These are phyloP conservation scores for Hanseniaspora uvarum DNA, from an alignment of 1,139 yeast species.

Conservation along the genomic window DNA sequence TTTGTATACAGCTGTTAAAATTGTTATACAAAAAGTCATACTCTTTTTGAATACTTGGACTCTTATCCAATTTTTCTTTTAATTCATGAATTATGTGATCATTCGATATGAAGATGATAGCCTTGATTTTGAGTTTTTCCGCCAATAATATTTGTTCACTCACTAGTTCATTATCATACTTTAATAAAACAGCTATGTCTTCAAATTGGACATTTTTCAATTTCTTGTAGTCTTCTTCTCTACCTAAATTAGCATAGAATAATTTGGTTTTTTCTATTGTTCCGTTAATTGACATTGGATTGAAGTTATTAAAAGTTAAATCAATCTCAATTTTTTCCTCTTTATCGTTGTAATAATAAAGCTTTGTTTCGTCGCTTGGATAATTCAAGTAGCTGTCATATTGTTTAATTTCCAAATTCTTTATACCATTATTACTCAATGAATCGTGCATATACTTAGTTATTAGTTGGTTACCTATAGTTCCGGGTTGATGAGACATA, in stretches of 20 bases:
- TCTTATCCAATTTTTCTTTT: constrained; percentile 6
- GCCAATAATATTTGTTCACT: constrained; percentile 48
- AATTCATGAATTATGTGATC: constrained; percentile 22
- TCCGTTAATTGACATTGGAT: constrained; percentile 57
- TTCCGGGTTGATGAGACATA: constrained; percentile 81
- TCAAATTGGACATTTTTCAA: constrained; percentile 35
- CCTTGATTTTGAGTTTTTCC: constrained; percentile 42
- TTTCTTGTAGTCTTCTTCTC: constrained; percentile 43
- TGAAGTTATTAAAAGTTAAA: constrained; percentile 44
- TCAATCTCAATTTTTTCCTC: constrained; percentile 37
- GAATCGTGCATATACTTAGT: constrained; percentile 54
- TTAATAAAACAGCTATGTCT: constrained; percentile 47
- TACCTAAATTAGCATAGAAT: constrained; percentile 58
- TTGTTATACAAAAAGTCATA: constrained; percentile 8
- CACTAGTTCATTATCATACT: constrained; percentile 46
- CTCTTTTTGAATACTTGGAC: neutral
- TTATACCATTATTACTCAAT: constrained; percentile 49
- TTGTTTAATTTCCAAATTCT: constrained; percentile 41
- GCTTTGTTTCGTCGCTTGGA: constrained; percentile 33
- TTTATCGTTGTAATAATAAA: constrained; percentile 29
- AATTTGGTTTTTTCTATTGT: constrained; percentile 42
- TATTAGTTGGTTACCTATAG: constrained; percentile 68
- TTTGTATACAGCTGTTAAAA: constrained; percentile 43
- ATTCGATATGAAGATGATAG: constrained; percentile 40
- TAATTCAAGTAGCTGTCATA: constrained; percentile 53